phyloP scores from a whole-genome alignment of 2,329 filamentous ascomycete species.

The Fusarium nematophilum region DNA sequence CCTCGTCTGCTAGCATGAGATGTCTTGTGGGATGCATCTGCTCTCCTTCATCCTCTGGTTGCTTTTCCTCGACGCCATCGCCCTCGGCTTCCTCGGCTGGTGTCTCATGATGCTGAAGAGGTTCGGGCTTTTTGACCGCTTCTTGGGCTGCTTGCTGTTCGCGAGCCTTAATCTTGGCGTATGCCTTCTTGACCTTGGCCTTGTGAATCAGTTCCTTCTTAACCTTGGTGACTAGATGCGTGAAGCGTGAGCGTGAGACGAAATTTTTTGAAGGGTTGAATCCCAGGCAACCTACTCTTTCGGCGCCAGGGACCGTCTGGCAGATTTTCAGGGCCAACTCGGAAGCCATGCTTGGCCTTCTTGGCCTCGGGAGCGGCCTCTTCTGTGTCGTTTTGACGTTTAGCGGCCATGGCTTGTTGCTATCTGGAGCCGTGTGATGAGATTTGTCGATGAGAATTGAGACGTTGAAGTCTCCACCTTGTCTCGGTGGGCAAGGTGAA shows the following conservation, averaged over 20 bases:
- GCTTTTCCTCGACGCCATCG: conserved; percentile 24
- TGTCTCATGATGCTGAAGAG: conserved; percentile 27
- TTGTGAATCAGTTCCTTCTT: conserved; percentile 91
- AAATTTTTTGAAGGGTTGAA: conserved; percentile 26
- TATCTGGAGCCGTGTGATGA: conserved; percentile 31
- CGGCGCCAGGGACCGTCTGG: conserved; percentile 90
- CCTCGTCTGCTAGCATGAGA: conserved; percentile 55
- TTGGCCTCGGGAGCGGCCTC: conserved; percentile 55
- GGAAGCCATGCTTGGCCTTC: conserved; percentile 77
- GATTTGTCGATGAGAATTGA: conserved; percentile 38
- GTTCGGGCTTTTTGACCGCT: conserved; percentile 27
- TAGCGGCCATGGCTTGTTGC: conserved; percentile 45
- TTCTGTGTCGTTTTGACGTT: conserved; percentile 45
- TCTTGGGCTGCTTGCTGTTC: conserved; percentile 48
- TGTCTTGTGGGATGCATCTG: conserved; percentile 53
- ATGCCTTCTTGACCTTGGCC: conserved; percentile 92
- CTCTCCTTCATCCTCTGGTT: conserved; percentile 33
- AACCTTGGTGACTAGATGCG: conserved; percentile 78
- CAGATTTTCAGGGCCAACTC: conserved; percentile 87
- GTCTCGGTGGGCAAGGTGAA: conserved; percentile 26
- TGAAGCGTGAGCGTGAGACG: conserved; percentile 31
- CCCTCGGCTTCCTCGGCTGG: conserved; percentile 28
- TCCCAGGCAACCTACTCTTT: conserved; percentile 65
- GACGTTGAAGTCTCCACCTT: conserved; percentile 19
- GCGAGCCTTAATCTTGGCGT: conserved; percentile 82